A percentile compares a stretch with the other conserved stretches of the same genome.
phyloP scores from a whole-genome alignment of 257 asterid genomes.

The Verbascum thapsus region DNA sequence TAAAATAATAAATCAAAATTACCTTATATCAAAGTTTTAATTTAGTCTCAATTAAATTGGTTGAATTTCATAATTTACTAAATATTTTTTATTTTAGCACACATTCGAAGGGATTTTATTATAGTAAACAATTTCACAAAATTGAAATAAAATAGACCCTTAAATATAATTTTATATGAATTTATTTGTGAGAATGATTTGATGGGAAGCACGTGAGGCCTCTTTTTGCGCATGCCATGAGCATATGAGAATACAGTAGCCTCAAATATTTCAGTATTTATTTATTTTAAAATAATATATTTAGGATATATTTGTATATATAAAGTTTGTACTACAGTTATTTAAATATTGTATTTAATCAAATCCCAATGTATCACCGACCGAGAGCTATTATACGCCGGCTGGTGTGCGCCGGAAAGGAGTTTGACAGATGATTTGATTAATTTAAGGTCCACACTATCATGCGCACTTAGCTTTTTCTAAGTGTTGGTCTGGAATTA shows the following conservation, averaged over 20 bases:
- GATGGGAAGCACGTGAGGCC: constrained; percentile 66
- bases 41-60: too few relatives aligned
- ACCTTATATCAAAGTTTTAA: too few relatives aligned
- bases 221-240: constrained; percentile 74
- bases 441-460: constrained; percentile 32
- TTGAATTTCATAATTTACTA: too few relatives aligned
- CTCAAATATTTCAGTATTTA: constrained; percentile 5
- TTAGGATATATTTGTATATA: constrained; percentile 10
- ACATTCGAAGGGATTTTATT: too few relatives aligned
- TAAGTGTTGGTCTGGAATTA: constrained; percentile 61
- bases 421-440: constrained; percentile 13
- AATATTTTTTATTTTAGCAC: too few relatives aligned
- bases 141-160: too few relatives aligned
- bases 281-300: not conserved
- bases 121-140: too few relatives aligned
- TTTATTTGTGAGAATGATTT: constrained; percentile 19
- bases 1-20: too few relatives aligned
- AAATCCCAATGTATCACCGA: constrained; percentile 36
- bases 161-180: not conserved
- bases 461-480: constrained; percentile 47
- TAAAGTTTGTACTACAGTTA: constrained; percentile 4
- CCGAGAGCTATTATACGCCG: constrained; percentile 35
- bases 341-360: not conserved
- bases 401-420: constrained; percentile 35
- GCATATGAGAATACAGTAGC: constrained; percentile 34